Evolutionary conservation across 2,329 filamentous ascomycete species (phyloP), one percentile per base, ranked within the genome.

Genomic region (Cercospora janseana): DNA sequence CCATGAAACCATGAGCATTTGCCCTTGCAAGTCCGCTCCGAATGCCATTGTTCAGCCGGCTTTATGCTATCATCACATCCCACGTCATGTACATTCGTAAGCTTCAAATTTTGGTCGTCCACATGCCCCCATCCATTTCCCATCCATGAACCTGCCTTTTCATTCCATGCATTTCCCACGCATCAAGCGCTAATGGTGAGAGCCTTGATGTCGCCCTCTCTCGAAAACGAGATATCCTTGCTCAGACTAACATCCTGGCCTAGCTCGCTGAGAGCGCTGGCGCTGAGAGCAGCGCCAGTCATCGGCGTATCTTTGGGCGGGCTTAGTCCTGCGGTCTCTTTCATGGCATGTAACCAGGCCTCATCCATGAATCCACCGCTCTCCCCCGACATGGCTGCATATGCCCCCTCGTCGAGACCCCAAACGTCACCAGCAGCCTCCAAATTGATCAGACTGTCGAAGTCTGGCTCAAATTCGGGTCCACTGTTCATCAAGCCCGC

Each of bases 401-500:
- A 68, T 20, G 61, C 64, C 8, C 59, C 61, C 42, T 67, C 67
- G 32, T 69, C 65, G 24, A 67, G 38, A 21, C 58, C 43, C 57
- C 65, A 68, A 4, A 60, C 58, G 43, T 67, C 66, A 3, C 65
- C 66, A 8, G 65, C 61, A 2, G 63, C 66, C 34, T 70, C 68
- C 8, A 69, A 56, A 41, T 70, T 66, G 49, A 70, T 62, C 59
- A 69, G 45, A 6, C 59, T 59, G 26, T 69, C 68, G 51, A 70
- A 70, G 51, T 70, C 68, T 3, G 63, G 60, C 56, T 70, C 67
- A 32, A 65, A 60, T 9, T 66, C 63, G 1, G 51, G 48, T 29
- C 31, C 35, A 15, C 35, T 24, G 23, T 34, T 42, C 9, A 49
- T 35, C n/a, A 45, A 15, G 6, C 52, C 51, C 29, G 49, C 48